These are phyloP conservation scores for Leccinellum rugosiceps DNA, from an alignment of 768 basidiomycete genomes.

Conservation along the genomic window DNA sequence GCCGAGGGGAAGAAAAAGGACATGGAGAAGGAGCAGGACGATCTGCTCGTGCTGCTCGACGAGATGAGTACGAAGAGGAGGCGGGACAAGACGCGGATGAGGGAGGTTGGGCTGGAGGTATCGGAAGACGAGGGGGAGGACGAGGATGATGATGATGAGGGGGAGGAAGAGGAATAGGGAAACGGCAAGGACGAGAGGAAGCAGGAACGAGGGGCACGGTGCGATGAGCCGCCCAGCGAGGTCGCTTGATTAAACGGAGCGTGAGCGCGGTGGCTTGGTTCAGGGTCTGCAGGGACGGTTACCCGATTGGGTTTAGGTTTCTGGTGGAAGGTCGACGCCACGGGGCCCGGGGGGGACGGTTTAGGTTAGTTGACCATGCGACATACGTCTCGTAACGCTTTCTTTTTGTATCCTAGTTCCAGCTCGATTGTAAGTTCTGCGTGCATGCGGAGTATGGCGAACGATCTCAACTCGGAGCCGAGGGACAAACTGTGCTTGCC, in stretches of 20 bases:
- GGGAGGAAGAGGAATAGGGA: constrained; percentile 22
- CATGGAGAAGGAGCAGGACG: constrained; percentile 94
- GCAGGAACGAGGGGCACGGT: background rate
- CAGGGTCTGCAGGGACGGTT: background rate
- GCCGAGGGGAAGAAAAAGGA: constrained; percentile 71
- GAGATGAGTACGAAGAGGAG: constrained; percentile 85
- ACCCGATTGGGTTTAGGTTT: background rate
- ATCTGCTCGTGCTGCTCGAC: constrained; percentile 88
- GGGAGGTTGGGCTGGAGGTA: constrained; percentile 75
- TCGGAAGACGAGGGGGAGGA: constrained; percentile 90
- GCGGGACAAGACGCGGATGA: constrained; percentile 77
- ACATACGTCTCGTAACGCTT: background rate
- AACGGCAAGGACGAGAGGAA: background rate
- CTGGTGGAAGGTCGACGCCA: background rate
- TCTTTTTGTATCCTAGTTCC: background rate
- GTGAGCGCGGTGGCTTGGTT: background rate
- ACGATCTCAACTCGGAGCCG: background rate
- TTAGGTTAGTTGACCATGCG: no score
- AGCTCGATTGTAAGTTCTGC: background rate
- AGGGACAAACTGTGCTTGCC: background rate
- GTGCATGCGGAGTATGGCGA: background rate
- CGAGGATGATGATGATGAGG: constrained; percentile 51
- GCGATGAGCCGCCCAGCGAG: background rate
- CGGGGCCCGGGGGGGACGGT: background rate
- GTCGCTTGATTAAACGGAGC: background rate